Base-by-base conservation (phyloP, 345 rosid species). In the Rubroshorea leprosula region DNA sequence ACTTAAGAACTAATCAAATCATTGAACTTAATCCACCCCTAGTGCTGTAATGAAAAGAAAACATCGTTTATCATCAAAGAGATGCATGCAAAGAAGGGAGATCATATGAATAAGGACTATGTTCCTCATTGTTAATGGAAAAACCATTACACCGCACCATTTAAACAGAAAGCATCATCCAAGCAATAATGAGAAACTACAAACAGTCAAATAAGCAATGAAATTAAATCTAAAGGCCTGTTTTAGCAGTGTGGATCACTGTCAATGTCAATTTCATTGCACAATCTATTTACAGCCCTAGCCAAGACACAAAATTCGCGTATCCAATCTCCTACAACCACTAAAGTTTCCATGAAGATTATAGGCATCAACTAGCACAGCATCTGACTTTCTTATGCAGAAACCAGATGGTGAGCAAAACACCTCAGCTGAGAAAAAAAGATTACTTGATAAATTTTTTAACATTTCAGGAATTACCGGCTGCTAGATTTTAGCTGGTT, bases 211-310 rank as follows among this genome's bases (percentile, higher is more conserved):
- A 20, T 48, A 51, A 23, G 45, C 65, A 13, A 51, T 24, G 21
- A 23, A 18, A 52, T 48, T 21, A 51, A 21, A 48, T 57, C 74
- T 46, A 13, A 64, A 20, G 24, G 56, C 48, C 39, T 22, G 60
- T 21, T 54, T 18, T 54, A 51, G 61, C 46, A 31, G 20, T 68
- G 43, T 27, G 23, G 74, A n/a, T n/a, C n/a, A n/a, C n/a, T 44
- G 62, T 53, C 41, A 6, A 41, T 2, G 18, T 58, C 70, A 60
- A 60, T 74, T 69, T 54, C 54, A 57, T 54, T 57, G 65, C 61
- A 72, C 62, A 67, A 56, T 67, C 67, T 72, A 80, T 77, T 62
- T 77, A 77, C 82, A 80, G 39, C 54, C 61, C 78, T 62, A 62
- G 39, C 62, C 61, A 63, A 72, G 65, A 72, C 82, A 77, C 64